phyloP scores from a whole-genome alignment of 495 filamentous ascomycete species.

The Aspergillus biplanus region DNA sequence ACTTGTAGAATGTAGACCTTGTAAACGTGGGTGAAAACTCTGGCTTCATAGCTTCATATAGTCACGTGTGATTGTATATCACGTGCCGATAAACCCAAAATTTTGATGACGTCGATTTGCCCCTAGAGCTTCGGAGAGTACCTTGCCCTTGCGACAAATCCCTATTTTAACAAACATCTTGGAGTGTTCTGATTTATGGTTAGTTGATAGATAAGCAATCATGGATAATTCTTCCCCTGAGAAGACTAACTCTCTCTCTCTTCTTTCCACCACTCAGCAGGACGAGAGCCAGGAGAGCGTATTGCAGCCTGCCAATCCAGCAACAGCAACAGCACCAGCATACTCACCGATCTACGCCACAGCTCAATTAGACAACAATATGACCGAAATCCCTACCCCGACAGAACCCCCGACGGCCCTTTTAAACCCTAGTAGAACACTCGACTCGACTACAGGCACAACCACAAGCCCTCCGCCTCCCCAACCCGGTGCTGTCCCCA shows the following conservation, averaged over 20 bases:
- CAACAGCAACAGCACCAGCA: conserved; percentile 42
- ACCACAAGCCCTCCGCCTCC: conserved; percentile 17
- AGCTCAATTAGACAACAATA: conserved; percentile 42
- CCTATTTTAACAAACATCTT: not conserved
- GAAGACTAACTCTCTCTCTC: conserved; percentile 30
- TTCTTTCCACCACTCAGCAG: conserved; percentile 23
- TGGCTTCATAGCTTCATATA: not conserved
- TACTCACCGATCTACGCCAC: conserved; percentile 50
- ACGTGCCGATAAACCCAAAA: not conserved
- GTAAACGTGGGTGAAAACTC: not conserved
- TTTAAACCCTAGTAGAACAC: conserved; percentile 26
- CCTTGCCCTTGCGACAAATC: not conserved
- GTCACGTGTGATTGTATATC: not conserved
- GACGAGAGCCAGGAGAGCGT: conserved; percentile 38
- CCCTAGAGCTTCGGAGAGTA: not conserved
- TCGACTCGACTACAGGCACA: conserved; percentile 39
- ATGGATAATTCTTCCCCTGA: conserved; percentile 64
- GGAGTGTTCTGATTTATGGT: not conserved
- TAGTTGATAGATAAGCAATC: not conserved
- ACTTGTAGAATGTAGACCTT: not conserved
- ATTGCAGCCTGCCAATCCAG: conserved; percentile 29
- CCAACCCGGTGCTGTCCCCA: conserved; percentile 19
- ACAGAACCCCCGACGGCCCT: conserved; percentile 14
- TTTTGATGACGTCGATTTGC: not conserved
- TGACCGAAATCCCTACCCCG: conserved; percentile 28